Conservation (phyloP, 768 basidiomycete species). For the Russula sp. region DNA sequence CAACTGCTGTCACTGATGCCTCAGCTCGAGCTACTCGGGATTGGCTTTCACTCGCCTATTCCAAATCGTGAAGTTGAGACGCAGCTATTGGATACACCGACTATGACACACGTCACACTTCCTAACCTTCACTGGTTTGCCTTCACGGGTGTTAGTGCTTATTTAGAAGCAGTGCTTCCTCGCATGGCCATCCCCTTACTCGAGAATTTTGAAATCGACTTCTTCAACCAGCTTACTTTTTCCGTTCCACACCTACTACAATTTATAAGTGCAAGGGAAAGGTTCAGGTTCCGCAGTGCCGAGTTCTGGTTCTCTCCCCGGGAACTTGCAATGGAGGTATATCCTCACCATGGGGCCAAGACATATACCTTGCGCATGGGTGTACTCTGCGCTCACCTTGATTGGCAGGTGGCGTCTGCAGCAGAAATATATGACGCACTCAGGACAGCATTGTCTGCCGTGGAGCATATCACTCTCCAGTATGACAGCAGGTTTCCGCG, state of each 20-base stretch:
- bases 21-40: not conserved
- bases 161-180: not conserved
- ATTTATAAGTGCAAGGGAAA: not conserved
- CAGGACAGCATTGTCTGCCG: not conserved
- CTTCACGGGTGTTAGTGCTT: not conserved
- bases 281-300: not conserved
- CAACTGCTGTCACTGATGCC: not conserved
- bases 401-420: no score
- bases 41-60: not conserved
- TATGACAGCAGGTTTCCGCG: accelerated
- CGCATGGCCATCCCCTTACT: not conserved
- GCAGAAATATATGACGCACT: not conserved
- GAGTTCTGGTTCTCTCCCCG: not conserved
- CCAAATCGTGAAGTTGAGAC: not conserved
- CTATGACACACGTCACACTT: not conserved
- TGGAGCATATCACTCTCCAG: not conserved
- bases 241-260: not conserved
- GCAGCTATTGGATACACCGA: not conserved
- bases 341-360: no score
- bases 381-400: no score
- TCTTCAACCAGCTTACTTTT: not conserved
- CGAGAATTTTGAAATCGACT: not conserved
- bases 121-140: not conserved
- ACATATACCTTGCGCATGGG: not conserved
- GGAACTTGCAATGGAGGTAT: no score